These are phyloP conservation scores for Torulaspora franciscae DNA, from an alignment of 805 yeast species.

Conservation along the genomic window DNA sequence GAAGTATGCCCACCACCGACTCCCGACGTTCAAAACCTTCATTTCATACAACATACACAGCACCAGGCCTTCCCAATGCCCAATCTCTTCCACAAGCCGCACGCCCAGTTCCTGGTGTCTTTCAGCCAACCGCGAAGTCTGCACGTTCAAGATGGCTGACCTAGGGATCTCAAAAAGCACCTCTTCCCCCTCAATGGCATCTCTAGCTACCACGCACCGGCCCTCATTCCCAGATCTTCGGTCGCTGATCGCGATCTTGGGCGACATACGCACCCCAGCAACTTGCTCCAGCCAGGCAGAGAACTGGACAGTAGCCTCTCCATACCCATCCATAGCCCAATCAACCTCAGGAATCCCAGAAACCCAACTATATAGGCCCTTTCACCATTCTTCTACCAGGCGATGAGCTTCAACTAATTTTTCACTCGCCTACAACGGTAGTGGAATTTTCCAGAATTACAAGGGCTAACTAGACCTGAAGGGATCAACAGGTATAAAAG, in stretches of 20 bases:
- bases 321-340: slow-evolving; percentile 21
- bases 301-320: slow-evolving; percentile 39
- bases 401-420: slow-evolving; percentile 15
- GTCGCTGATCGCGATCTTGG: slow-evolving; percentile 58
- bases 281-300: slow-evolving; percentile 41
- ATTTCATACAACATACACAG: slow-evolving; percentile 61
- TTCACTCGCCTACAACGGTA: slow-evolving; percentile 11
- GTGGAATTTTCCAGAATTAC: slow-evolving; percentile 19
- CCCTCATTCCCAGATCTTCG: slow-evolving; percentile 60
- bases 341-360: background rate
- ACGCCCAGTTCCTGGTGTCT: slow-evolving; percentile 33
- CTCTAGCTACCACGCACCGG: slow-evolving; percentile 64
- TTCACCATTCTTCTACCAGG: background rate
- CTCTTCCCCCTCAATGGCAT: slow-evolving; percentile 59
- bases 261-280: slow-evolving; percentile 45
- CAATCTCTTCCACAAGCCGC: slow-evolving; percentile 38
- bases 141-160: slow-evolving; percentile 50
- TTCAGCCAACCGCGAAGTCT: slow-evolving; percentile 46
- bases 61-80: slow-evolving; percentile 77
- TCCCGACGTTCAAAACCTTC: slow-evolving; percentile 40
- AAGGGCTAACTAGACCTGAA: background rate
- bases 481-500: background rate
- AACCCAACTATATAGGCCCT: slow-evolving; percentile 1
- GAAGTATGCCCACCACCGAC: slow-evolving; percentile 69
- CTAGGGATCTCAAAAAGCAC: slow-evolving; percentile 67